phyloP scores from a whole-genome alignment of 768 basidiomycete species.

The Glaciozyma martinii region DNA sequence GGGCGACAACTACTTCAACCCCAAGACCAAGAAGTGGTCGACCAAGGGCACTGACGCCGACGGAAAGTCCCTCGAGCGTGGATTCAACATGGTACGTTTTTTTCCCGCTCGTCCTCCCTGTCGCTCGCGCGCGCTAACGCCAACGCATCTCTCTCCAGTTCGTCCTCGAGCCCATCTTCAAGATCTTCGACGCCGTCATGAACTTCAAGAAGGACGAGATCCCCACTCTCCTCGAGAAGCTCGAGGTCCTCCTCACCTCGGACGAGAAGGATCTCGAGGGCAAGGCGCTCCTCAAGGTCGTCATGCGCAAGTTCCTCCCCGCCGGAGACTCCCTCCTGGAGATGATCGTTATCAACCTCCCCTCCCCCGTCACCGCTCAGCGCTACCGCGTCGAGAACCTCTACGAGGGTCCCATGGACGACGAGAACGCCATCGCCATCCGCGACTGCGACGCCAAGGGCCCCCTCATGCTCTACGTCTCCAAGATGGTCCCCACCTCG shows the following conservation, averaged over 20 bases:
- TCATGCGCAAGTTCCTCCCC: slow-evolving; percentile 69
- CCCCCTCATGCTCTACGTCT: slow-evolving; percentile 94
- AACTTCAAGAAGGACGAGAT: slow-evolving; percentile 95
- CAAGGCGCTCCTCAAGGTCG: slow-evolving; percentile 87
- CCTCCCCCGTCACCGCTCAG: slow-evolving; percentile 94
- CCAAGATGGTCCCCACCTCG: slow-evolving; percentile 99
- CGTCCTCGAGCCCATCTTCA: slow-evolving; percentile 98
- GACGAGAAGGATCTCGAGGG: slow-evolving; percentile 92
- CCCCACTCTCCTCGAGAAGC: slow-evolving; percentile 80
- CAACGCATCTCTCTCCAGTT: slow-evolving; percentile 46
- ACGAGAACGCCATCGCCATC: slow-evolving; percentile 97
- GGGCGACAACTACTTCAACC: slow-evolving; percentile 99
- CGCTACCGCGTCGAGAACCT: slow-evolving; percentile 98
- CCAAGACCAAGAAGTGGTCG: slow-evolving; percentile 90
- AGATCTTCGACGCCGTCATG: slow-evolving; percentile 96
- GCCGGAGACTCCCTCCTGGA: slow-evolving; percentile 97
- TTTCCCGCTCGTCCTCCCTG: background rate
- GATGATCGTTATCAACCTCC: slow-evolving; percentile 99
- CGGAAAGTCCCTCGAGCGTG: slow-evolving; percentile 89
- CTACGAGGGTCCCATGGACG: slow-evolving; percentile 99
- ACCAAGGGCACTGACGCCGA: slow-evolving; percentile 64
- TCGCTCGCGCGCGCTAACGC: background rate
- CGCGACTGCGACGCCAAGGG: slow-evolving; percentile 94
- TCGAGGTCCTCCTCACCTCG: slow-evolving; percentile 75
- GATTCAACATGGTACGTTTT: slow-evolving; percentile 64